Evolutionary conservation across 306 rosid species (phyloP), one percentile per base, ranked within the genome.

Genomic region (Boehmeria nivea): DNA sequence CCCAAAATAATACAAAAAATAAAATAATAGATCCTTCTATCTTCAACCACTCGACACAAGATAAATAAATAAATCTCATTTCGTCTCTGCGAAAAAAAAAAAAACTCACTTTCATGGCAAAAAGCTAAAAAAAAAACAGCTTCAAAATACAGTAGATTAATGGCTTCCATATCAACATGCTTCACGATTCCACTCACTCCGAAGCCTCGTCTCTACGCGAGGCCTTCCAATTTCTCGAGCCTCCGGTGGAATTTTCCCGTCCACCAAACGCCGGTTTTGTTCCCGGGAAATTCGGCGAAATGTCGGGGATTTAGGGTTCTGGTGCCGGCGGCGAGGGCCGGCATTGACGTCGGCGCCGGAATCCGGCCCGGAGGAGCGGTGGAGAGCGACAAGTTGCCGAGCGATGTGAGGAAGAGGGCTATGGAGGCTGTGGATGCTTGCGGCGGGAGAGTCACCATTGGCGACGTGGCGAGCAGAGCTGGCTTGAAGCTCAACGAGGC

Each of bases 401-500:
- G 82, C 11, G 83, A 91, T 66, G 89, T 87, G 51, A 83, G 99
- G 51, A 91, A 91, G 78, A 76, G 95, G 55, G 72, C 99, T 24
- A 85, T 87, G 99, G 99, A 91, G 21, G 96, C 95, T 1, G 88
- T 91, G 38, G 95, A 87, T 65, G 56, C 77, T 1, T 83, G 65
- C 25, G 96, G 95, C 20, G 94, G 96, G 25, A 85, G 94, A 59
- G 95, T 91, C 0, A 91, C 96, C 43, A 47, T 87, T 23, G 96
- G 99, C 10, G 99, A 91, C 45, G 96, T 91, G 43, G 87, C 95
- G 1, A 75, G 99, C 49, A 69, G 77, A 25, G 95, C 96, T 60
- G 99, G 99, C 13, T 83, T 87, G 11, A 83, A 83, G 72, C 63
- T 91, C 69, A 77, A 84, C 69, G 70, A 85, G 63, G 93, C 89